A percentile compares a stretch with the other conserved stretches of the same genome.
Conservation (phyloP, 2,329 filamentous ascomycete species). For the Dactylonectria macrodidyma region DNA sequence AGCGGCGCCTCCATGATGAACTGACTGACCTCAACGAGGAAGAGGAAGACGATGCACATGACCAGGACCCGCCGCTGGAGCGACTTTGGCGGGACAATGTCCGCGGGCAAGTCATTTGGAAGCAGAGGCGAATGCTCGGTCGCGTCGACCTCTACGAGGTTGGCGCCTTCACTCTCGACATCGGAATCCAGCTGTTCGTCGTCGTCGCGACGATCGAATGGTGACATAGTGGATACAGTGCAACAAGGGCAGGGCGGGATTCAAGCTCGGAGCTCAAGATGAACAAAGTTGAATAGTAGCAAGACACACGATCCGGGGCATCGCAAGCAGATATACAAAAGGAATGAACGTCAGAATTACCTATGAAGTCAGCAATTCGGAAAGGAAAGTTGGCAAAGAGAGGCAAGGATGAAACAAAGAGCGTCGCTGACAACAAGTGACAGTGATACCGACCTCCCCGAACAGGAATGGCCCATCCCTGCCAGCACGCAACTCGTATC, state of each 20-base stretch:
- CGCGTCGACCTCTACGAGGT: conserved; percentile 6
- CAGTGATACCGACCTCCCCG: conserved; percentile 23
- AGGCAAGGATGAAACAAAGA: conserved; percentile 16
- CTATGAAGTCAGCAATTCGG: background rate
- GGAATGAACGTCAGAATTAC: background rate
- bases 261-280: background rate
- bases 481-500: background rate
- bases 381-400: conserved; percentile 2
- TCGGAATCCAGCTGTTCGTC: conserved; percentile 22
- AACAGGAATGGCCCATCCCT: conserved; percentile 7
- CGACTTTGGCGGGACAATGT: conserved; percentile 42
- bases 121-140: conserved; percentile 43
- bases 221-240: conserved; percentile 15
- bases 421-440: background rate
- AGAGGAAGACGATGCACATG: conserved; percentile 56
- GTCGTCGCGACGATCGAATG: background rate
- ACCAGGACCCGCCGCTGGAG: conserved; percentile 50
- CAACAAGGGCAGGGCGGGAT: background rate
- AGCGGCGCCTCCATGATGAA: conserved; percentile 58
- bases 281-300: background rate
- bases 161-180: conserved; percentile 27
- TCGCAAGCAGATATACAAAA: background rate
- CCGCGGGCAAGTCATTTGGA: conserved; percentile 33
- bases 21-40: conserved; percentile 60
- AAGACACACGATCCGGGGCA: background rate